A percentile compares a stretch with the other conserved stretches of the same genome.
Conservation (phyloP, 2,329 filamentous ascomycete genomes). For the Cercospora zeina region DNA sequence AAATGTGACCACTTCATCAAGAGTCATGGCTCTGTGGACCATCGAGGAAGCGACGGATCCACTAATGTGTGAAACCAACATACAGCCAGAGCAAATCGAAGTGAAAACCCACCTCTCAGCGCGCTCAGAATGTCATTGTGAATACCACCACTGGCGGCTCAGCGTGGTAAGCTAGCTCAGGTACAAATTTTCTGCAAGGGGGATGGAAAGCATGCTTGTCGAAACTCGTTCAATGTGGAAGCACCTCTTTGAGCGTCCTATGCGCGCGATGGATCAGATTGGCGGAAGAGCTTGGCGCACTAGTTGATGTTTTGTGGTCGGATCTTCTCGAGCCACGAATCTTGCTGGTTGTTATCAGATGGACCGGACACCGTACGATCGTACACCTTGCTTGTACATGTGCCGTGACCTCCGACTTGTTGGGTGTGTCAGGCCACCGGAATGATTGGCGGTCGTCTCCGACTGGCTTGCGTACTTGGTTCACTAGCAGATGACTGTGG, state of each 20-base stretch:
- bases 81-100: background rate
- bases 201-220: background rate
- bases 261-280: background rate
- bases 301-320: background rate
- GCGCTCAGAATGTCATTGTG: background rate
- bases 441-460: background rate
- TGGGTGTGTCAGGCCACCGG: background rate
- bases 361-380: background rate
- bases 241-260: background rate
- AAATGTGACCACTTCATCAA: background rate
- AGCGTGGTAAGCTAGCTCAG: slow-evolving; percentile 8
- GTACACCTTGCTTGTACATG: background rate
- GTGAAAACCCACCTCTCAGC: background rate
- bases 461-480: background rate
- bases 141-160: background rate
- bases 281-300: background rate
- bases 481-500: slow-evolving; percentile 8
- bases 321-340: background rate
- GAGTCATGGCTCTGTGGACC: no score
- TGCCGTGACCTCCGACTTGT: background rate
- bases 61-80: background rate
- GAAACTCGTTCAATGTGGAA: background rate
- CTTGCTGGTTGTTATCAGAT: background rate
- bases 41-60: background rate
- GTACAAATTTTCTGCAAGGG: slow-evolving; percentile 4